These are phyloP conservation scores for Curvularia spicifera DNA, from an alignment of 2,329 filamentous ascomycete species.

Conservation along the genomic window DNA sequence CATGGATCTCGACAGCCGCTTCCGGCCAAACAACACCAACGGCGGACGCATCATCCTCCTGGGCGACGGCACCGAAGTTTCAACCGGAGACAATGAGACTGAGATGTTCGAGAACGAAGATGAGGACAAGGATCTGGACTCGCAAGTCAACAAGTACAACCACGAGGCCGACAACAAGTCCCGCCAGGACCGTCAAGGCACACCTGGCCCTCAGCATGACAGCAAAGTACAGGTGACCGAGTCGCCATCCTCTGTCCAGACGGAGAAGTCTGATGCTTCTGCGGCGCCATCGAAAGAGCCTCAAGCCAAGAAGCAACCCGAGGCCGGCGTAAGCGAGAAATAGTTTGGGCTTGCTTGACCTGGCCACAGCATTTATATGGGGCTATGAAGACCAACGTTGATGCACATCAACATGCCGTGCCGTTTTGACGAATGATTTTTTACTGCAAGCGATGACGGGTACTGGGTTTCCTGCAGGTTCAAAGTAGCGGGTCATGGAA, in stretches of 20 bases:
- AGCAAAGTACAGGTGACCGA: constrained; percentile 36
- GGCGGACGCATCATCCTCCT: constrained; percentile 87
- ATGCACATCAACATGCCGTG: constrained; percentile 18
- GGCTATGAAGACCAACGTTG: constrained; percentile 1
- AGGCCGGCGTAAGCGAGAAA: constrained; percentile 30
- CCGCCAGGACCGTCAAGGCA: constrained; percentile 34
- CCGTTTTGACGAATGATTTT: constrained; percentile 24
- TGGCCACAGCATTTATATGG: constrained; percentile 6
- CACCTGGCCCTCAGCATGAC: constrained; percentile 33
- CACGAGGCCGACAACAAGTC: constrained; percentile 33
- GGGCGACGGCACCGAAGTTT: constrained; percentile 91
- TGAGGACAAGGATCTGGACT: constrained; percentile 81
- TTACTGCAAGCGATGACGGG: constrained; percentile 22
- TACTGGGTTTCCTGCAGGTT: constrained; percentile 25
- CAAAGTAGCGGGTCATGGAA: constrained; percentile 34
- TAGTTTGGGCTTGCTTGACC: constrained; percentile 20
- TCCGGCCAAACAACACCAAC: constrained; percentile 69
- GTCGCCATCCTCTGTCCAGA: constrained; percentile 48
- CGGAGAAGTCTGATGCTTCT: constrained; percentile 43
- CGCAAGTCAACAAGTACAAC: constrained; percentile 75
- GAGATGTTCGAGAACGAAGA: constrained; percentile 96
- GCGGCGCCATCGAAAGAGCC: constrained; percentile 23
- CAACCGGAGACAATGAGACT: constrained; percentile 85
- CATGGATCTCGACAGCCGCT: constrained; percentile 72
- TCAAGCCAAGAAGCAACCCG: constrained; percentile 27